phyloP scores from a whole-genome alignment of 2,329 filamentous ascomycete genomes.

The Reticulascus tulasneorum region DNA sequence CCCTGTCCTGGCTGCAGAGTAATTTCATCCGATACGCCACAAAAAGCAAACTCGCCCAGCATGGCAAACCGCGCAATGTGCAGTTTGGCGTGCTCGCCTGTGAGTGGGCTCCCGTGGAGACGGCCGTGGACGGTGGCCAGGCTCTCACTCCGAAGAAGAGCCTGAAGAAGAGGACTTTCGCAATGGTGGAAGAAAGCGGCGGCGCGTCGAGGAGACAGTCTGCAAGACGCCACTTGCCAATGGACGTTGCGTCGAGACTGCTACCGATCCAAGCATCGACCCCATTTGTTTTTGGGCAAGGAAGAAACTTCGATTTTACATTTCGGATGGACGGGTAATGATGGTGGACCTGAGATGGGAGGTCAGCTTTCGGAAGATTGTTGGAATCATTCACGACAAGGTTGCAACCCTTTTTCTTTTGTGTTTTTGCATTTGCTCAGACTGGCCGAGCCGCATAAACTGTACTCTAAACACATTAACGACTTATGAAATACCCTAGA shows the following conservation, averaged over 20 bases:
- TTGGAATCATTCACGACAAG: not conserved
- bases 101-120: conserved; percentile 25
- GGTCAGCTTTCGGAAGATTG: no score
- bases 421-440: no score
- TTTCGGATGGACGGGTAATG: not conserved
- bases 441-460: no score
- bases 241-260: no score
- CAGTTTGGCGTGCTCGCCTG: conserved; percentile 38
- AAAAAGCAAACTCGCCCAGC: conserved; percentile 25
- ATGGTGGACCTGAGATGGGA: no score
- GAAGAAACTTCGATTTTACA: not conserved
- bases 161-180: conserved; percentile 1
- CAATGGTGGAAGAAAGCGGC: not conserved
- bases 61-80: conserved; percentile 30
- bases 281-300: conserved; percentile 2
- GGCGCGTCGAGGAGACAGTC: no score
- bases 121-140: not conserved
- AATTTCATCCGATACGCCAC: conserved; percentile 34
- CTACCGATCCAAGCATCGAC: not conserved
- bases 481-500: no score
- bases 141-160: not conserved
- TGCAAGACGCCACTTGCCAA: not conserved
- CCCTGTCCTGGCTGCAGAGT: conserved; percentile 33
- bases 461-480: no score
- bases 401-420: not conserved